Conservation (phyloP, 768 basidiomycete genomes). For the Mycena pura region DNA sequence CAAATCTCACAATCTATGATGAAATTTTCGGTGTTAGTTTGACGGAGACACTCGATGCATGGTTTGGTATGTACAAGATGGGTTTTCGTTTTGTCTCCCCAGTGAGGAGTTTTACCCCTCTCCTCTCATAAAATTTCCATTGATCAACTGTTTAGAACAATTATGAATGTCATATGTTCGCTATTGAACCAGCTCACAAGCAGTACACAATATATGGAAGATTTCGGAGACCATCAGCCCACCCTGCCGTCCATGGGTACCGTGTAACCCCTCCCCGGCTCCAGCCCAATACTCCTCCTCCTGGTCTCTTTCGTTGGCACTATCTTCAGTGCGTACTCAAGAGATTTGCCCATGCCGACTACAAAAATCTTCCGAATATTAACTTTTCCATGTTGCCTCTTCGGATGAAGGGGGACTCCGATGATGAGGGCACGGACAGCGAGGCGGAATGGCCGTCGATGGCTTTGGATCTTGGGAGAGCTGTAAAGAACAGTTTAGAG, state of each 20-base stretch:
- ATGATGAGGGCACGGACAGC: constrained; percentile 4
- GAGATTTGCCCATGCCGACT: background rate
- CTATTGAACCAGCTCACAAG: background rate
- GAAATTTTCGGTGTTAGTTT: background rate
- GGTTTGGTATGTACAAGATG: background rate
- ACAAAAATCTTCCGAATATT: background rate
- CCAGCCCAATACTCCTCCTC: background rate
- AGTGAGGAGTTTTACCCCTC: background rate
- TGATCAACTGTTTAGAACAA: background rate
- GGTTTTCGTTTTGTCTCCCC: background rate
- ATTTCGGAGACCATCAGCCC: background rate
- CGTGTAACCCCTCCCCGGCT: background rate
- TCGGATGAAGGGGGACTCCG: background rate
- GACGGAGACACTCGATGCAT: background rate
- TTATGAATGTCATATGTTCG: background rate
- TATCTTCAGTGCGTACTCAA: background rate
- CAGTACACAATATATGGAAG: background rate
- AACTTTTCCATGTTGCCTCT: background rate
- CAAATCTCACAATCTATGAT: background rate
- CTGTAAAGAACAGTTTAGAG: background rate
- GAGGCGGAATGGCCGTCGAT: background rate
- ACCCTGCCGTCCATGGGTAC: background rate
- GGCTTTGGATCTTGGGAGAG: constrained; percentile 1
- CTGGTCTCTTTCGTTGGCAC: background rate
- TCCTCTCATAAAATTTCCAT: background rate